Conservation (phyloP, 1,139 yeast species). For the Zygoascus sp. region DNA sequence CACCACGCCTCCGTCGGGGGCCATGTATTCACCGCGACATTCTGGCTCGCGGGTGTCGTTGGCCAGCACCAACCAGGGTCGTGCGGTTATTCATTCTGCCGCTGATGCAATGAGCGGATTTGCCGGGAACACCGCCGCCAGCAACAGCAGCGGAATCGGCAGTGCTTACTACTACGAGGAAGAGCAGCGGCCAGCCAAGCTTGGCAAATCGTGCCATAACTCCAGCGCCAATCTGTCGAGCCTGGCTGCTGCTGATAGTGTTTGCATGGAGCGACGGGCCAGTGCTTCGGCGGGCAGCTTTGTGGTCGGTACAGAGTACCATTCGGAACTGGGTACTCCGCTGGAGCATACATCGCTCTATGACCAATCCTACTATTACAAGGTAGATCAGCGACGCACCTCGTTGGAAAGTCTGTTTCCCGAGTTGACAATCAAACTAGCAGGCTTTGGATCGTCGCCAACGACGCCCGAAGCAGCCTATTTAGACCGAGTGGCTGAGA, state of each 20-base stretch:
- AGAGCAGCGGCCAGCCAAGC: neutral
- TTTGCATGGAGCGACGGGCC: slow-evolving; percentile 1
- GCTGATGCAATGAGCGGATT: too few relatives aligned
- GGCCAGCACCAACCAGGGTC: slow-evolving; percentile 1
- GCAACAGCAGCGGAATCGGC: too few relatives aligned
- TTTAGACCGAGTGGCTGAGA: neutral
- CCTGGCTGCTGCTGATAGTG: neutral
- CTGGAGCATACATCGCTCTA: neutral
- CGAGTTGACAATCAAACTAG: slow-evolving; percentile 15
- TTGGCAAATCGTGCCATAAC: neutral
- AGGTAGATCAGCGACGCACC: slow-evolving; percentile 17
- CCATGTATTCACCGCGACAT: neutral
- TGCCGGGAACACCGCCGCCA: too few relatives aligned
- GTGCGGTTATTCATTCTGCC: slow-evolving; percentile 1
- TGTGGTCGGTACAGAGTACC: neutral
- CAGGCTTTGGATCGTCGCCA: neutral
- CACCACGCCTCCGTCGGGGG: neutral
- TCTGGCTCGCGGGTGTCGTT: neutral
- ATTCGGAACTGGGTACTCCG: neutral
- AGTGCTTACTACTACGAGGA: neutral
- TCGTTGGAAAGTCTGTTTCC: slow-evolving; percentile 24
- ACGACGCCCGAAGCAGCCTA: neutral
- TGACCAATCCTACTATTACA: neutral
- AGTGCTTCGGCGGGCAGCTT: neutral
- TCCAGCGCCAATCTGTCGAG: neutral